Conservation (phyloP, 164 flowering plant genomes). For the Kingdonia uniflora region DNA sequence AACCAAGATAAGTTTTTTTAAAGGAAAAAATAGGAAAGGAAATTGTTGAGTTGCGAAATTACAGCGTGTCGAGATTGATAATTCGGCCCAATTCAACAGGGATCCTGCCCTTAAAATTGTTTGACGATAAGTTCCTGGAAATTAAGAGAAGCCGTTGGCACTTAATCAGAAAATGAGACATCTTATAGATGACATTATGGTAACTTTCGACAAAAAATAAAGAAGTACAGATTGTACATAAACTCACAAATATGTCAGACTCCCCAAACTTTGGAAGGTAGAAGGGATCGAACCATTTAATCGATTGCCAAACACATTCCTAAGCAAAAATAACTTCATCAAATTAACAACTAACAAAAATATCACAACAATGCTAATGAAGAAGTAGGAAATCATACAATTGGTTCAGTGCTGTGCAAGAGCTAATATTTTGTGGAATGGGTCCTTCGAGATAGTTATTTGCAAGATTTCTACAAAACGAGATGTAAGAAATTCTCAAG, state of each 20-base stretch:
- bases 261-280: slow-evolving; percentile 51
- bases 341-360: too few species aligned
- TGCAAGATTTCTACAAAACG: slow-evolving; percentile 91
- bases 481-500: not conserved
- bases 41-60: slow-evolving; percentile 3
- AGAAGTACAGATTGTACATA: not conserved
- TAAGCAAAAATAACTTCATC: too few species aligned
- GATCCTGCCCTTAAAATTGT: slow-evolving; percentile 60
- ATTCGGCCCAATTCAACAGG: slow-evolving; percentile 68
- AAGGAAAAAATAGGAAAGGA: not conserved
- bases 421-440: slow-evolving; percentile 43
- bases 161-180: too few species aligned
- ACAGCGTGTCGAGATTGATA: slow-evolving; percentile 87
- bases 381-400: slow-evolving; percentile 35
- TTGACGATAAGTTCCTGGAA: slow-evolving; percentile 69
- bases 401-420: slow-evolving; percentile 73
- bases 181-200: too few species aligned
- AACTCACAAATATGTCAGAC: slow-evolving; percentile 80
- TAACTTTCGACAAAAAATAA: not conserved
- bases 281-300: slow-evolving; percentile 74
- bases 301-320: slow-evolving; percentile 81
- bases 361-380: not conserved
- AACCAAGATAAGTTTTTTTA: not conserved
- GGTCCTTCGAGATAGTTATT: slow-evolving; percentile 75
- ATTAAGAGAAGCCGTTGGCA: not conserved